These are phyloP conservation scores for Harringtonia aguacate DNA, from an alignment of 2,329 filamentous ascomycete genomes.

Conservation along the genomic window DNA sequence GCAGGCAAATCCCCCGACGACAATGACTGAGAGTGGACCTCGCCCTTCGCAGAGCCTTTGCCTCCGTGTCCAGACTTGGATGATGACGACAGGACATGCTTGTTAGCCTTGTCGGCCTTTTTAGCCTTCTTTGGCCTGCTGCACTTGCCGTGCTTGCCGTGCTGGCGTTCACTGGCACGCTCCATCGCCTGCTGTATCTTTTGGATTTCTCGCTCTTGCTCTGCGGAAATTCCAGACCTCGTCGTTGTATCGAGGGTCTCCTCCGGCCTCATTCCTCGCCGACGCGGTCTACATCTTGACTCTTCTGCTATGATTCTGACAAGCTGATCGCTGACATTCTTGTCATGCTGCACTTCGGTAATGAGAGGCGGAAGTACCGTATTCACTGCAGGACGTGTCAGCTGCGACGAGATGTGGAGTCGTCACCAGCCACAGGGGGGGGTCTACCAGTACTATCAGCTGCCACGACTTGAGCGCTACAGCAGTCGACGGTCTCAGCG, in stretches of 20 bases:
- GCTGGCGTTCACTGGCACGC: no score
- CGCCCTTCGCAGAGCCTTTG: no score
- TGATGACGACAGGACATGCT: no score
- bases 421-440: no score
- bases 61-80: no score
- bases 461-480: no score
- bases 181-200: not conserved
- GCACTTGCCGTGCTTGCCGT: no score
- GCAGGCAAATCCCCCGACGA: no score
- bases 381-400: not conserved
- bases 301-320: not conserved
- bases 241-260: not conserved
- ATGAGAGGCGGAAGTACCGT: not conserved
- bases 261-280: not conserved
- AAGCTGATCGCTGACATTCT: slow-evolving; percentile 2
- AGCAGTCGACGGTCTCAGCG: no score
- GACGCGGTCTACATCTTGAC: not conserved
- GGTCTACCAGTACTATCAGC: no score
- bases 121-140: not conserved
- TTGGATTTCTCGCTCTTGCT: not conserved
- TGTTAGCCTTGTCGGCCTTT: not conserved
- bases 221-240: not conserved
- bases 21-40: no score
- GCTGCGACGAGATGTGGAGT: not conserved
- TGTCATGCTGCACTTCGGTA: slow-evolving; percentile 3